Evolutionary conservation across 768 basidiomycete genomes (phyloP).

Genomic region (Cantharellus anzutake): DNA sequence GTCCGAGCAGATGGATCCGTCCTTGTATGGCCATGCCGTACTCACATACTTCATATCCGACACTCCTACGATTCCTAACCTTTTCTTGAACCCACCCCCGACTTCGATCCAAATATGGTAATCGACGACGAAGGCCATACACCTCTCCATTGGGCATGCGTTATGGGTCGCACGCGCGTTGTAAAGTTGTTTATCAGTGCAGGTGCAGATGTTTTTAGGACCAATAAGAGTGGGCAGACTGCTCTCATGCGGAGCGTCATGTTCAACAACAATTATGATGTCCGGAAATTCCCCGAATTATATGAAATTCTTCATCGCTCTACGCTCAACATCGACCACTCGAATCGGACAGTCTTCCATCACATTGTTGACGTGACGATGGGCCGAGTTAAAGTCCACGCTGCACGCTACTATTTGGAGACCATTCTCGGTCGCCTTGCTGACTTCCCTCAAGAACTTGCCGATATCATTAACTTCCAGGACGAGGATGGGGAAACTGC

Average conservation of each 20-base stretch:
- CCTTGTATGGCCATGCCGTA: constrained; percentile 77
- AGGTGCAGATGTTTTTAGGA: constrained; percentile 91
- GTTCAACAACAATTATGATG: constrained; percentile 99
- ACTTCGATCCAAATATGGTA: constrained; percentile 88
- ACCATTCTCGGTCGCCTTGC: constrained; percentile 71
- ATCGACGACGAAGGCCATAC: constrained; percentile 99
- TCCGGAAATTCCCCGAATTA: constrained; percentile 94
- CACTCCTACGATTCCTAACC: constrained; percentile 70
- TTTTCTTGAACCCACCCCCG: constrained; percentile 75
- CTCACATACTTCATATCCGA: constrained; percentile 98
- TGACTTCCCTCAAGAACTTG: constrained; percentile 88
- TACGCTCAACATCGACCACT: constrained; percentile 95
- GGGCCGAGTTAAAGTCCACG: constrained; percentile 94
- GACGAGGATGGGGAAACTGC: constrained; percentile 99
- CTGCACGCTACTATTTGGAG: constrained; percentile 98
- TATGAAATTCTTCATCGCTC: constrained; percentile 96
- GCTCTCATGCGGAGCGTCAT: constrained; percentile 97
- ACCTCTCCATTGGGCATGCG: constrained; percentile 94
- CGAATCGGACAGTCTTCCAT: constrained; percentile 94
- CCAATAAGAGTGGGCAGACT: constrained; percentile 92
- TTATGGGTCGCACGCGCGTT: constrained; percentile 93
- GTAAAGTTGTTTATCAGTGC: constrained; percentile 87
- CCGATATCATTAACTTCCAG: constrained; percentile 97
- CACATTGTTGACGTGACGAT: constrained; percentile 95
- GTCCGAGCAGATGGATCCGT: constrained; percentile 16